Percentiles rank a stretch among this genome's conserved stretches.
Evolutionary conservation across 2,329 filamentous ascomycete species (phyloP).

Genomic region (Atkinsonella hypoxylon): DNA sequence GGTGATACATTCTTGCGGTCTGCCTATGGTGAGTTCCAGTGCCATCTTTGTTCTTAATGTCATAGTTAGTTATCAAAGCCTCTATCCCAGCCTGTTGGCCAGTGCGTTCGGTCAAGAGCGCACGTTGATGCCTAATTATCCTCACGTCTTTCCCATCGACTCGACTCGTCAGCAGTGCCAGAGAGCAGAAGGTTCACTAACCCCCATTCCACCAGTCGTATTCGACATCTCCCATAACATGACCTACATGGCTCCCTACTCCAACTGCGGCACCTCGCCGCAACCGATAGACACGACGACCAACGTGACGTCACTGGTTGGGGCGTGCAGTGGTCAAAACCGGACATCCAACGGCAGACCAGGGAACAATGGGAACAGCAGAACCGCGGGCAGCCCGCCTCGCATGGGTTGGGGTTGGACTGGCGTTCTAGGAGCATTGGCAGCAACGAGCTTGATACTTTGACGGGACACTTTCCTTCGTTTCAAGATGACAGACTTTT

Average conservation of each 20-base stretch:
- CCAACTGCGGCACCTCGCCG: conserved; percentile 31
- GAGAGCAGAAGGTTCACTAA: no score
- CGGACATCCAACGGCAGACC: not conserved
- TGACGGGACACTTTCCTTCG: no score
- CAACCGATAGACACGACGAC: conserved; percentile 9
- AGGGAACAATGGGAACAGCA: not conserved
- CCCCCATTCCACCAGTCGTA: conserved; percentile 22
- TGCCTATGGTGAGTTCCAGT: conserved; percentile 30
- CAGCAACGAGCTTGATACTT: not conserved
- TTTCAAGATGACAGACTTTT: no score
- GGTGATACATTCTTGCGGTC: conserved; percentile 43
- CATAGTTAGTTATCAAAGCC: no score
- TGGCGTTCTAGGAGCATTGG: not conserved
- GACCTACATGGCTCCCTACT: conserved; percentile 38
- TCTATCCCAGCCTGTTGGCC: no score
- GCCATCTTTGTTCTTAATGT: no score
- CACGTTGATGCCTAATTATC: no score
- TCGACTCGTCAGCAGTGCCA: no score
- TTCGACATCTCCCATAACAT: conserved; percentile 38
- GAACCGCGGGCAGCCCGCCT: not conserved
- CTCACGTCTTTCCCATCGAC: no score
- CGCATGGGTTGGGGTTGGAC: not conserved
- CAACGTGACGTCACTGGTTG: conserved; percentile 8
- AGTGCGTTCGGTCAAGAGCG: no score
- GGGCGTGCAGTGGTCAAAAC: conserved; percentile 8